These are phyloP conservation scores for Paraglomus brasilianum DNA, from an alignment of 192 early-diverging fungal genomes.

Conservation along the genomic window DNA sequence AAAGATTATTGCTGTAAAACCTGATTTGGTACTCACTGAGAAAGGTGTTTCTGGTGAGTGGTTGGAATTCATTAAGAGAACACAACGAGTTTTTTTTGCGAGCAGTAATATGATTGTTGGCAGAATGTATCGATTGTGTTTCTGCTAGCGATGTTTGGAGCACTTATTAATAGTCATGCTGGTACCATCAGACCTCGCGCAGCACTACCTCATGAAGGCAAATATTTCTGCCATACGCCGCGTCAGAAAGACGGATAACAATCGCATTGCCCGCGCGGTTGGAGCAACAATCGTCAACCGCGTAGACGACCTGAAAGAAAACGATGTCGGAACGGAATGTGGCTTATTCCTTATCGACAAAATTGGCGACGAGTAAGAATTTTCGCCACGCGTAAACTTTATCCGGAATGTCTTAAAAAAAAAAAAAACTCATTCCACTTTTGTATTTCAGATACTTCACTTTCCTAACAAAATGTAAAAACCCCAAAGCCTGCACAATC, in stretches of 20 bases:
- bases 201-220: conserved; percentile 97
- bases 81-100: conserved; percentile 4
- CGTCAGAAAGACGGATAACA: conserved; percentile 98
- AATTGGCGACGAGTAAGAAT: conserved; percentile 90
- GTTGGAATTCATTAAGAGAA: not conserved
- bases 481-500: conserved; percentile 99
- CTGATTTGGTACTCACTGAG: conserved; percentile 97
- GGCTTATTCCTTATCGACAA: conserved; percentile 94
- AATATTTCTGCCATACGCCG: conserved; percentile 98
- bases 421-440: conserved; percentile 1
- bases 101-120: conserved; percentile 15
- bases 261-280: conserved; percentile 96
- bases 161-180: too few relatives aligned
- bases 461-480: conserved; percentile 89
- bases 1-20: conserved; percentile 93
- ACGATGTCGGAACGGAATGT: conserved; percentile 93
- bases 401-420: not conserved
- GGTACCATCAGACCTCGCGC: conserved; percentile 92
- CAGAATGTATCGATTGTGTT: too few relatives aligned
- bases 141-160: too few relatives aligned
- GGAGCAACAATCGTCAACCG: conserved; percentile 96
- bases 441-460: conserved; percentile 76
- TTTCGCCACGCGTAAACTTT: not conserved
- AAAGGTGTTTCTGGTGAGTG: conserved; percentile 90
- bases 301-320: conserved; percentile 94